Conservation (phyloP, 2,329 filamentous ascomycete species). For the Botrytis fragariae region DNA sequence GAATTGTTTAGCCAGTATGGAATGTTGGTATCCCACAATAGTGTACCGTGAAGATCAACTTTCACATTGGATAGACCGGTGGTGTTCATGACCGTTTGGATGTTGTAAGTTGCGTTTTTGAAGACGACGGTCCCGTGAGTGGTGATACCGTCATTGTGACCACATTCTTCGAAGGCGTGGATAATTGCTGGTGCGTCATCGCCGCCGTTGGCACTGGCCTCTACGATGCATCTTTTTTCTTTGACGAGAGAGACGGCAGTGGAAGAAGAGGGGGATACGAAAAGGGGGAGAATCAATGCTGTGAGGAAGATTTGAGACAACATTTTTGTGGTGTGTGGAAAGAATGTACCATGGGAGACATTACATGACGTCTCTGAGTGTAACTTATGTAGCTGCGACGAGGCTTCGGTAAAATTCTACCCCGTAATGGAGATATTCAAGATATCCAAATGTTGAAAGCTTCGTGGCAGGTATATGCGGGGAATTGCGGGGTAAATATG, state of each 20-base stretch:
- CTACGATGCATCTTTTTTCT: conserved; percentile 24
- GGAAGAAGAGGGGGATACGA: not conserved
- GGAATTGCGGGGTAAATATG: conserved; percentile 5
- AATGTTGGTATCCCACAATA: conserved; percentile 36
- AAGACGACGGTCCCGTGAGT: conserved; percentile 43
- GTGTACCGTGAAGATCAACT: conserved; percentile 53
- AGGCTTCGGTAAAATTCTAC: not conserved
- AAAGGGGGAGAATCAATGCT: not conserved
- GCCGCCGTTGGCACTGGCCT: conserved; percentile 31
- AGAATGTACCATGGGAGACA: not conserved
- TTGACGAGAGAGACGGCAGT: not conserved
- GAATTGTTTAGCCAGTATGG: conserved; percentile 37
- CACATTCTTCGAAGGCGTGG: conserved; percentile 43
- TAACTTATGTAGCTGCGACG: not conserved
- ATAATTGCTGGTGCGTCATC: conserved; percentile 41
- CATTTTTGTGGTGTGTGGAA: not conserved
- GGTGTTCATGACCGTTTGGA: conserved; percentile 47
- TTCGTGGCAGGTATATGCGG: not conserved
- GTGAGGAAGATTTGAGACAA: conserved; percentile 4
- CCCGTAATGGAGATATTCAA: not conserved
- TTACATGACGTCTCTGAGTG: not conserved
- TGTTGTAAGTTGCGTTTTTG: conserved; percentile 44
- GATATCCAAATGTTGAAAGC: not conserved
- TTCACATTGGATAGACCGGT: conserved; percentile 44
- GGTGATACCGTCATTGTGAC: conserved; percentile 31